These are phyloP conservation scores for Rhodotorula toruloides DNA, from an alignment of 768 basidiomycete genomes.

Conservation along the genomic window DNA sequence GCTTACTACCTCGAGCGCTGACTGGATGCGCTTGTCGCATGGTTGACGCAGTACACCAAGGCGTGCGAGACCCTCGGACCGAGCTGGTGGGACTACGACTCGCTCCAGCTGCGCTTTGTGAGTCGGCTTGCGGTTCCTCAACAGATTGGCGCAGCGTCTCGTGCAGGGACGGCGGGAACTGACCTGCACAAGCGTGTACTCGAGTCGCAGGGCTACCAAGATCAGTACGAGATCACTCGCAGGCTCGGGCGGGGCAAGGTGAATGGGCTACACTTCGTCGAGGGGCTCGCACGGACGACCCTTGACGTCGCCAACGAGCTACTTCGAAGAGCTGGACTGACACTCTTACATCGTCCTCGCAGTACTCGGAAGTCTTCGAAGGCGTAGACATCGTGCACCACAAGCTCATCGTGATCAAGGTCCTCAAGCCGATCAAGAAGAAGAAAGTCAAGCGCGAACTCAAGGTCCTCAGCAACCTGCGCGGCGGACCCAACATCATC, in stretches of 20 bases:
- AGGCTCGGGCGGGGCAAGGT: conserved; percentile 31
- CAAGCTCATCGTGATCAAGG: conserved; percentile 63
- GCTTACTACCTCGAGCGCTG: no score
- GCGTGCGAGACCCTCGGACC: conserved; percentile 36
- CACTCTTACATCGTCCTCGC: no score
- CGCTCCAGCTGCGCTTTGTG: conserved; percentile 63
- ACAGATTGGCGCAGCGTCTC: not conserved
- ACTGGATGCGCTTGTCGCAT: no score
- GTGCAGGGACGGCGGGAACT: no score
- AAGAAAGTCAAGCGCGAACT: conserved; percentile 99
- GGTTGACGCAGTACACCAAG: conserved; percentile 47
- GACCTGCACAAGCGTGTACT: not conserved
- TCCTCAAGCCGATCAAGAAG: conserved; percentile 98
- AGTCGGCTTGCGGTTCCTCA: not conserved
- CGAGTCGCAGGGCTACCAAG: conserved; percentile 11
- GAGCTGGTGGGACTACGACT: conserved; percentile 51
- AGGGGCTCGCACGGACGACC: not conserved
- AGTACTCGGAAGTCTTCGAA: conserved; percentile 41
- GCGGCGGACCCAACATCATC: conserved; percentile 91
- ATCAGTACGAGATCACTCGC: conserved; percentile 33
- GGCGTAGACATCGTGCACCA: conserved; percentile 43
- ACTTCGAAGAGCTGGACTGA: not conserved
- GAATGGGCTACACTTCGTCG: no score
- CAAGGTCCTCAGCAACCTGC: conserved; percentile 93
- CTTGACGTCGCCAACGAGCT: not conserved